Conservation (phyloP, 345 rosid species). For the Populus ilicifolia region DNA sequence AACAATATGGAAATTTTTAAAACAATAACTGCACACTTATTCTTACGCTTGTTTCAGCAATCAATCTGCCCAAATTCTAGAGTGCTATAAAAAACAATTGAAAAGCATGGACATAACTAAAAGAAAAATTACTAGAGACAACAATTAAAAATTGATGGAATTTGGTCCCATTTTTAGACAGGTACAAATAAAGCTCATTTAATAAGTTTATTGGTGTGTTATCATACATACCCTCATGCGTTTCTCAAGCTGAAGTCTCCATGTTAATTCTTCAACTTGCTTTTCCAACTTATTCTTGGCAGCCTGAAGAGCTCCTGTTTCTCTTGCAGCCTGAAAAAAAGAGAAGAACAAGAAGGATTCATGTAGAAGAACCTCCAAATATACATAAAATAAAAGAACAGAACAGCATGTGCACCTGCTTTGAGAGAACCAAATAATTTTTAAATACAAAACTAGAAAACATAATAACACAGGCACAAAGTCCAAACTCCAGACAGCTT, state of each 20-base stretch:
- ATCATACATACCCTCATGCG: constrained; percentile 75
- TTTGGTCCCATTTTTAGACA: not conserved
- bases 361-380: not conserved
- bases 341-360: constrained; percentile 2
- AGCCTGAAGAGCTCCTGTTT: constrained; percentile 99
- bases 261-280: constrained; percentile 97
- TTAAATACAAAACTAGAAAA: not conserved
- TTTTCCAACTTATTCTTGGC: constrained; percentile 97
- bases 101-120: not conserved
- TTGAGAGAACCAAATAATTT: not conserved
- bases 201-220: not conserved
- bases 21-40: not conserved
- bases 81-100: not conserved
- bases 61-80: not conserved
- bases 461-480: too few relatives aligned
- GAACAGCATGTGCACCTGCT: not conserved
- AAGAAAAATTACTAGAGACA: constrained; percentile 1
- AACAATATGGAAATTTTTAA: not conserved
- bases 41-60: not conserved
- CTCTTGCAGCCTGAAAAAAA: constrained; percentile 75
- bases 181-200: too few relatives aligned
- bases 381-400: not conserved
- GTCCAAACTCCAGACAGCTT: too few relatives aligned
- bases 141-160: not conserved
- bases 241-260: constrained; percentile 96